These are phyloP conservation scores for Trichosporon sp. DNA, from an alignment of 1,284 basidiomycete species.

Conservation along the genomic window DNA sequence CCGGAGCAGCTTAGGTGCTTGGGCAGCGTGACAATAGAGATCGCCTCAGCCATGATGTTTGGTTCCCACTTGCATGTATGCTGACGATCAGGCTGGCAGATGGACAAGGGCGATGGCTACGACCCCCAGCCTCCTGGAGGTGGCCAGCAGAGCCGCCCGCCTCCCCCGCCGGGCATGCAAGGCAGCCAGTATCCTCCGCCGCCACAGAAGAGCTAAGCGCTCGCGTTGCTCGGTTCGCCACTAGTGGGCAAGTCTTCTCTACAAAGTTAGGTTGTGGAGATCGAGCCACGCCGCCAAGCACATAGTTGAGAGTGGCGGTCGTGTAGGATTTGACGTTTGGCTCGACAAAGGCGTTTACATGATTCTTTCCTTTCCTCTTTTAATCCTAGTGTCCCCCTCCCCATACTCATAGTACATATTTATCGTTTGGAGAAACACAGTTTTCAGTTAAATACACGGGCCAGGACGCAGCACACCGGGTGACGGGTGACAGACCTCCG, in stretches of 20 bases:
- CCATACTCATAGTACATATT: not conserved
- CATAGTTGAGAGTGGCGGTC: slow-evolving; percentile 1
- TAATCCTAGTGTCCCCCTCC: not conserved
- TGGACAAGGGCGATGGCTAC: slow-evolving; percentile 35
- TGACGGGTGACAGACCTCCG: slow-evolving; percentile 9
- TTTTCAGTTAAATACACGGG: slow-evolving; percentile 12
- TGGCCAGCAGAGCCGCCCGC: slow-evolving; percentile 6
- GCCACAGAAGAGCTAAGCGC: slow-evolving; percentile 26
- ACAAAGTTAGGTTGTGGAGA: slow-evolving; percentile 19
- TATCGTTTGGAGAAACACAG: slow-evolving; percentile 5
- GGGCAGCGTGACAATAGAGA: no score
- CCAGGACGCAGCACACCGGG: not conserved
- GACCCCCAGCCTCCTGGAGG: slow-evolving; percentile 29
- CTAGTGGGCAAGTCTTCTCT: not conserved
- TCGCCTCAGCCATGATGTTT: no score
- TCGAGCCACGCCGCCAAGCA: slow-evolving; percentile 5
- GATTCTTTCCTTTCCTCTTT: not conserved
- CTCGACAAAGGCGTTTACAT: not conserved
- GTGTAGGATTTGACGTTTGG: slow-evolving; percentile 4
- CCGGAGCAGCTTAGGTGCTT: not conserved
- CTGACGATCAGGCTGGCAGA: slow-evolving; percentile 29
- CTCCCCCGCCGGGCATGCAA: slow-evolving; percentile 8
- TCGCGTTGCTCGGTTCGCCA: not conserved
- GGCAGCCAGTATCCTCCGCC: slow-evolving; percentile 24
- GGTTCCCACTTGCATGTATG: not conserved